Evolutionary conservation across 2,329 filamentous ascomycete genomes (phyloP).

Genomic region (Furcasterigmium sp.): DNA sequence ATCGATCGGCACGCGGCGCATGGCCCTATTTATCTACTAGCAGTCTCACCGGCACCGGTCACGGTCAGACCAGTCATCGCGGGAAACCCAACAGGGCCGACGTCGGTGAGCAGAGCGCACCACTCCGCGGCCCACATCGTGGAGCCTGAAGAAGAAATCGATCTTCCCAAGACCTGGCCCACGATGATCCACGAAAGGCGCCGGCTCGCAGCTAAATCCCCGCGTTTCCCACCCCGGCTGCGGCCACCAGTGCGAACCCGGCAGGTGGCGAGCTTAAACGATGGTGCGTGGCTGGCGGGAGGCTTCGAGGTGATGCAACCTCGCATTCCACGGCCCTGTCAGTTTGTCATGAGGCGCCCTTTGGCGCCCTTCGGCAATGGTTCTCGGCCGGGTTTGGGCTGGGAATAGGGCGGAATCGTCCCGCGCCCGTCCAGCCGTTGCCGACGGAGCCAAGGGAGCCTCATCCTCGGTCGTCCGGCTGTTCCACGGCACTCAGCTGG

Average conservation of each 20-base stretch:
- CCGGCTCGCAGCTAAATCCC: slow-evolving; percentile 5
- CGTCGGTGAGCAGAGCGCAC: background rate
- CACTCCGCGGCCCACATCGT: background rate
- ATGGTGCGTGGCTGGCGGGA: background rate
- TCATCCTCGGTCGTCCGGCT: no score
- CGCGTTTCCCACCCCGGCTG: slow-evolving; percentile 23
- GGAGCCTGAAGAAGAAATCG: background rate
- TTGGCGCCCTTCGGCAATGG: no score
- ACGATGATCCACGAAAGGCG: background rate
- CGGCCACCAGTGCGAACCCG: slow-evolving; percentile 27
- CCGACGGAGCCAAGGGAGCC: no score
- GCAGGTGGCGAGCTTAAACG: slow-evolving; percentile 20
- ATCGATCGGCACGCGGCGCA: background rate
- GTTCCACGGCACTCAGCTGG: no score
- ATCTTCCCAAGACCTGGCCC: background rate
- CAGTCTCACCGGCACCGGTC: no score
- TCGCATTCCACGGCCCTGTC: no score
- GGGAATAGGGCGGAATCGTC: no score
- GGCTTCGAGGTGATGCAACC: background rate
- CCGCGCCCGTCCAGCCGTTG: no score
- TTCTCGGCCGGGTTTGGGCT: no score
- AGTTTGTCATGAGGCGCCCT: no score
- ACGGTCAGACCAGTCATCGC: background rate
- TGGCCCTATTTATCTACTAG: background rate
- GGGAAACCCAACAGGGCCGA: background rate